A percentile compares a stretch with the other conserved stretches of the same genome.
These are phyloP conservation scores for Prosopis cineraria DNA, from an alignment of 306 rosid species.

Conservation along the genomic window DNA sequence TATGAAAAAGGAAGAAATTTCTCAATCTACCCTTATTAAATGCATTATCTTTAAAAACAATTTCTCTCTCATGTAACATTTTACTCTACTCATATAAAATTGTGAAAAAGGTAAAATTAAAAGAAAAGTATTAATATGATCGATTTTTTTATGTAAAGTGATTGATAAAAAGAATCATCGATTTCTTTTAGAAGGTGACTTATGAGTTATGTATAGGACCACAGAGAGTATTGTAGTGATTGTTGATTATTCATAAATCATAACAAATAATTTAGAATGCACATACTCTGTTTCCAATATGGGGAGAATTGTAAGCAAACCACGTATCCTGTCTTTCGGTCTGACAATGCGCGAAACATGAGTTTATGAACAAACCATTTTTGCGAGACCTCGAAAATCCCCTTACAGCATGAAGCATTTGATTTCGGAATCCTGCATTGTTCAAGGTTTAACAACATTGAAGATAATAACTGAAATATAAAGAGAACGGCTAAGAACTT, in stretches of 20 bases:
- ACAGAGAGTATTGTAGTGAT: no score
- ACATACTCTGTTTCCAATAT: constrained; percentile 50
- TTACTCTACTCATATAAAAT: no score
- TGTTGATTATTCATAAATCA: not conserved
- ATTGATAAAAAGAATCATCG: no score
- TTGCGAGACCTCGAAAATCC: constrained; percentile 41
- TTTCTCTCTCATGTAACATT: no score
- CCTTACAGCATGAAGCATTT: constrained; percentile 44
- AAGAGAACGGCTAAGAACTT: constrained; percentile 4
- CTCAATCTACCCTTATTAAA: no score
- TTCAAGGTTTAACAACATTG: constrained; percentile 11
- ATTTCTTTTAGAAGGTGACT: no score
- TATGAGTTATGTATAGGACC: no score
- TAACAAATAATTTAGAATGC: constrained; percentile 10
- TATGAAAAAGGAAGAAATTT: no score
- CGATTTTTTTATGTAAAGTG: no score
- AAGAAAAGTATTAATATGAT: no score
- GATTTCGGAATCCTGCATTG: constrained; percentile 47
- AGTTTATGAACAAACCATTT: constrained; percentile 54
- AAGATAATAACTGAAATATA: not conserved
- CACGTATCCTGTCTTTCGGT: constrained; percentile 56
- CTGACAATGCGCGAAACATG: constrained; percentile 55
- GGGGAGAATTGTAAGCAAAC: constrained; percentile 50
- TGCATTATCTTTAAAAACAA: no score
- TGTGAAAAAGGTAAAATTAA: no score